Conservation (phyloP, 1,284 basidiomycete species). For the Omphalotus olearius region DNA sequence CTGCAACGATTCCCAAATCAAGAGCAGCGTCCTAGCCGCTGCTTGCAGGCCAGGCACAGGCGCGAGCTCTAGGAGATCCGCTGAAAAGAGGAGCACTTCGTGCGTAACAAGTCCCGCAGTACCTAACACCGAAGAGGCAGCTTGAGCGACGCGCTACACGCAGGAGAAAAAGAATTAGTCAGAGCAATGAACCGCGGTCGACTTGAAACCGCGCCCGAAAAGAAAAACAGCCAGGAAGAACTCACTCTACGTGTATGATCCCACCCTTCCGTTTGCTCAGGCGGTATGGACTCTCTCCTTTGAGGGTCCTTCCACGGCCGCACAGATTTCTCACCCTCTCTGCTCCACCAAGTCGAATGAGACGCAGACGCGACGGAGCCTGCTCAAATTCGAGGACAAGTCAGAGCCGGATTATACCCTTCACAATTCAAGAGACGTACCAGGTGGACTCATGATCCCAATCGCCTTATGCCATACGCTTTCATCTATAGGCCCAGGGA, state of each 20-base stretch:
- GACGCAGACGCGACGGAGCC: neutral
- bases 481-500: constrained; percentile 1
- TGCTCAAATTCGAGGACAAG: too few relatives aligned
- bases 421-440: neutral
- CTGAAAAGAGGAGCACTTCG: constrained; percentile 40
- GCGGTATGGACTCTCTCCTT: constrained; percentile 33
- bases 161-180: too few relatives aligned
- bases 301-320: constrained; percentile 16
- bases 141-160: constrained; percentile 39
- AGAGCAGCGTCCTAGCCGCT: constrained; percentile 47
- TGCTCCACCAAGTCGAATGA: neutral
- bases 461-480: neutral
- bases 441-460: neutral
- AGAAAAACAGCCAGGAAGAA: constrained; percentile 11
- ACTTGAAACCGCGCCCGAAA: too few relatives aligned
- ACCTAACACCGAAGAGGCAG: constrained; percentile 40
- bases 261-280: constrained; percentile 48
- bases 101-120: constrained; percentile 38
- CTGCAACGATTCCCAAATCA: constrained; percentile 60
- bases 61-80: constrained; percentile 48
- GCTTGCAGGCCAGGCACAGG: constrained; percentile 53
- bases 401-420: neutral
- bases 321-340: neutral
- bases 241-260: constrained; percentile 44
- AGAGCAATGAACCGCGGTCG: too few relatives aligned